Evolutionary conservation across 2,329 filamentous ascomycete genomes (phyloP), one percentile per base, ranked within the genome.

Genomic region (Thyridium curvatum): DNA sequence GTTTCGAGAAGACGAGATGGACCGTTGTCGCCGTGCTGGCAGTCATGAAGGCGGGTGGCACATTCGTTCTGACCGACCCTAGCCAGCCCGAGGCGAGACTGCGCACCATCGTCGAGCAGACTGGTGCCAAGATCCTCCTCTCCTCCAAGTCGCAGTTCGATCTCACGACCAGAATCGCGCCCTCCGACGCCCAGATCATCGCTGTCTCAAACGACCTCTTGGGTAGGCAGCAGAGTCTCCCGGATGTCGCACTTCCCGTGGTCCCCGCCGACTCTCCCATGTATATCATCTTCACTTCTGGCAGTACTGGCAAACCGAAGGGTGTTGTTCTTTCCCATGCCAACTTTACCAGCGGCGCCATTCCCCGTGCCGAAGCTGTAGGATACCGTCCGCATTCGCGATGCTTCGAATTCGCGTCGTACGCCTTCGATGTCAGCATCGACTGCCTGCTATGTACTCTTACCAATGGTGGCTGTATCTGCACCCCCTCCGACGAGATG

Each of bases 231-330:
- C 50, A 37, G 32, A 29, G 13, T 3, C 30, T 8, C 30, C 18
- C 31, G 28, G 28, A 30, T 12, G 37, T 26, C 8, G 15, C 34
- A 1, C 46, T 62, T 5, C 48, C 49, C 0, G 39, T 52, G 16
- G 40, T 45, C 12, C 45, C 45, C 4, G 29, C 45, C 3, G 38
- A 39, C 4, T 38, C 46, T 13, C 18, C 49, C n/a, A 48, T 54
- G 39, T 59, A 55, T 32, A 66, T 71, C 43, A 67, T 74, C 44
- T 77, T 76, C 51, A 77, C 74, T 4, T 76, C 72, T 3, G 74
- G 74, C n/a, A 75, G 66, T 18, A 77, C 74, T 0, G 74, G 74
- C 4, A 58, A 57, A 12, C 74, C 74, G 0, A 78, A 78, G 51
- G 72, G 71, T n/a, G 66, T 73, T 12, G 60, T 71, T 12, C 50